Percentiles rank a stretch among this genome's conserved stretches.
Evolutionary conservation across 441 rosid species (phyloP).

Genomic region (Jatropha podagrica): DNA sequence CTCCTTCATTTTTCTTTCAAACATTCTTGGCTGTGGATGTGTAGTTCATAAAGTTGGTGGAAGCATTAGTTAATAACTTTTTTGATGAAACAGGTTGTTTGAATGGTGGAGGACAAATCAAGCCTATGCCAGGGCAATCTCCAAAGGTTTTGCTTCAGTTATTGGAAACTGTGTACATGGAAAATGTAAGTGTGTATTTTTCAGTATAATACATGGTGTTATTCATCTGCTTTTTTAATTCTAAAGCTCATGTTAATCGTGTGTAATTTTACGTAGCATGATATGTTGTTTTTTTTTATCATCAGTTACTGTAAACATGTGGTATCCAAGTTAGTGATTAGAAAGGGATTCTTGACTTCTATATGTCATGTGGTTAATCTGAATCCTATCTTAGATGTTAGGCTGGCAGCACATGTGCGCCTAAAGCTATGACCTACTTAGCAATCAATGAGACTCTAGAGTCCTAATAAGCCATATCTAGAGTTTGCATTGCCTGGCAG

Average conservation of each 20-base stretch:
- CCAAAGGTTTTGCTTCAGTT: conserved; percentile 73
- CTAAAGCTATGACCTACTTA: not conserved
- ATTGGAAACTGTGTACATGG: conserved; percentile 63
- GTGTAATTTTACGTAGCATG: not conserved
- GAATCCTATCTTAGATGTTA: not conserved
- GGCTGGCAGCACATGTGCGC: not conserved
- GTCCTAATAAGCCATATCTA: not conserved
- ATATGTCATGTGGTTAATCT: not conserved
- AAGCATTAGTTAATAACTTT: not conserved
- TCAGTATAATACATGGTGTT: not conserved
- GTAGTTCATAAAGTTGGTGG: not conserved
- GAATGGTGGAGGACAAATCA: conserved; percentile 95
- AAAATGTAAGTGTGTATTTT: conserved; percentile 53
- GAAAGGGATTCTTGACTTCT: not conserved
- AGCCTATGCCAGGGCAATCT: conserved; percentile 80
- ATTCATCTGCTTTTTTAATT: not conserved
- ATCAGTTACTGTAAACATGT: not conserved
- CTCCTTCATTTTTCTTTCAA: not conserved
- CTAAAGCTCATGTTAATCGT: not conserved
- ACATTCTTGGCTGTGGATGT: not conserved
- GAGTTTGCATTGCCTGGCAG: not conserved
- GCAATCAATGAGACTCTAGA: not conserved
- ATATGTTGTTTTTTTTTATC: not conserved
- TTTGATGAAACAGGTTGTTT: conserved; percentile 60
- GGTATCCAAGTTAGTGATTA: not conserved